Evolutionary conservation across 345 rosid species (phyloP), one percentile per base, ranked within the genome.

Genomic region (Sonneratia alba): DNA sequence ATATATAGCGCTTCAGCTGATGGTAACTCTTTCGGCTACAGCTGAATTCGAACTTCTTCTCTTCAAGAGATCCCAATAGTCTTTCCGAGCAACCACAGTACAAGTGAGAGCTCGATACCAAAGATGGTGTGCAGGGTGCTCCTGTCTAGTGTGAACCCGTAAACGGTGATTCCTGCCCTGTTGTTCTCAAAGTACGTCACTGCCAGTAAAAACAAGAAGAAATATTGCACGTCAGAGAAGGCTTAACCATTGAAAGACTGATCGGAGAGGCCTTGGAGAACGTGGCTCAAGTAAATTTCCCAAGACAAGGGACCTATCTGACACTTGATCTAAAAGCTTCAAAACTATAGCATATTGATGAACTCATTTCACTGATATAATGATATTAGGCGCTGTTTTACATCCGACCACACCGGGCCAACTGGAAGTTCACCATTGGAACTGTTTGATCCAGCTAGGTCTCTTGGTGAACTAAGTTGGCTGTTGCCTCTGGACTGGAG

Each of bases 111-210:
- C 79, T 95, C 89, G 13, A 95, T 82, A 0, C 93, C 93, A 7
- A 95, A 92, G 68, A 95, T 88, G 47, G 97, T 86, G 77, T 89
- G 97, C 6, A 95, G 82, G 8, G 97, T 89, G 74, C 83, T 82
- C 79, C 98, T 77, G 69, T 95, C 97, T 0, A 92, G 81, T 11
- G 85, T 86, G 81, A 87, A 90, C 47, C 97, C 99, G 45, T 81
- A 95, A 71, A 95, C 80, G 0, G 99, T 90, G 68, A 95, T 90
- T 73, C 98, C 99, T 8, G 97, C 93, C 73, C 72, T 81, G 34
- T 95, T 95, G 82, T 92, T 95, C 90, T 95, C 98, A 27, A 92
- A 92, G 81, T 92, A 95, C 61, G 81, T 81, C 84, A 95, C 98
- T 95, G 88, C 83, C 77, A 73, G 51, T 6, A 65, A 37, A 34